A percentile compares a stretch with the other conserved stretches of the same genome.
Conservation (phyloP, 2,329 filamentous ascomycete species). For the Trichophyton mentagrophytes region DNA sequence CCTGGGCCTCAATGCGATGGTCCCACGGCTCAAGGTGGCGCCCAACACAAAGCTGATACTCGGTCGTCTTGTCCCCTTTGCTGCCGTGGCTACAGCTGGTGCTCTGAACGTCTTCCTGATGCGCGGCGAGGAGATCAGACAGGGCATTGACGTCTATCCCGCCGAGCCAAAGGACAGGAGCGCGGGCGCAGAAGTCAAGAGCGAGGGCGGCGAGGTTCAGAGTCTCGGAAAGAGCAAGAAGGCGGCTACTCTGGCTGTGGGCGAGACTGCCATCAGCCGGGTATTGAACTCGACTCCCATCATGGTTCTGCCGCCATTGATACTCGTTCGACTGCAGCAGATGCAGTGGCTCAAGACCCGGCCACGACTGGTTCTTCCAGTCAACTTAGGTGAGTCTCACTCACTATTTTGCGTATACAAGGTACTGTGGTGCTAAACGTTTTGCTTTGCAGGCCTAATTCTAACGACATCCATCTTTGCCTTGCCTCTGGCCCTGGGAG, state of each 20-base stretch:
- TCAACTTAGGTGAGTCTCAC: conserved; percentile 55
- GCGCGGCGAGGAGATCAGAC: conserved; percentile 88
- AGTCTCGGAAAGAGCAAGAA: conserved; percentile 77
- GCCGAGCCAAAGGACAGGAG: conserved; percentile 61
- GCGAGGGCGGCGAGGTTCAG: conserved; percentile 50
- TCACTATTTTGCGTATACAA: not conserved
- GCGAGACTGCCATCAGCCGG: conserved; percentile 80
- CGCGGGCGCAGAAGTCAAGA: conserved; percentile 41
- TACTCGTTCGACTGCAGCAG: conserved; percentile 73
- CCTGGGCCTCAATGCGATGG: conserved; percentile 76
- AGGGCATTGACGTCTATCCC: conserved; percentile 85
- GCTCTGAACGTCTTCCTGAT: conserved; percentile 94
- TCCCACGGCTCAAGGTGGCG: conserved; percentile 65
- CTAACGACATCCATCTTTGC: conserved; percentile 77
- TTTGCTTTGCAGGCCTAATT: conserved; percentile 46
- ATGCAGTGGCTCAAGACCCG: conserved; percentile 67
- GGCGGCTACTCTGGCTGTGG: conserved; percentile 78
- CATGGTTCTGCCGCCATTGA: conserved; percentile 86
- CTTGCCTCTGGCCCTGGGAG: conserved; percentile 74
- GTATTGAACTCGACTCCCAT: conserved; percentile 92
- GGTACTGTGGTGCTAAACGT: not conserved
- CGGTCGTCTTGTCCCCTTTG: conserved; percentile 83
- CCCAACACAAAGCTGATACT: conserved; percentile 65
- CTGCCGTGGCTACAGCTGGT: conserved; percentile 81
- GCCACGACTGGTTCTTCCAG: conserved; percentile 62